These are phyloP conservation scores for Blastocladiella emersonii DNA, from an alignment of 371 early-diverging fungal genomes.

Conservation along the genomic window DNA sequence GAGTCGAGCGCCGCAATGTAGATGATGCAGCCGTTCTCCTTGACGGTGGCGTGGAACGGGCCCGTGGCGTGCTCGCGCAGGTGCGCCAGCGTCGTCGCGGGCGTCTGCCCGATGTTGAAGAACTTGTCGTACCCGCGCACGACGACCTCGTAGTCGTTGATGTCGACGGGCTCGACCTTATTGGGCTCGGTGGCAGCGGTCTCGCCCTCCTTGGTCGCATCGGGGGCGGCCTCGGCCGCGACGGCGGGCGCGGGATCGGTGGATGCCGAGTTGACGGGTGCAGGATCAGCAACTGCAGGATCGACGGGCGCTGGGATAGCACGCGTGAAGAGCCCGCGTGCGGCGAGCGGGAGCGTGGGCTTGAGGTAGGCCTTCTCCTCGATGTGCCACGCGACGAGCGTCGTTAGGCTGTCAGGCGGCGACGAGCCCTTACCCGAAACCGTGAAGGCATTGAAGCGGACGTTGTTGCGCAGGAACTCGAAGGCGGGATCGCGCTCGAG, in stretches of 20 bases:
- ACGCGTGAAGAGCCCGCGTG: conserved; percentile 74
- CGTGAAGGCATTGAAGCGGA: background rate
- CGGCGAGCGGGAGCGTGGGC: conserved; percentile 44
- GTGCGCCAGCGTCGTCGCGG: conserved; percentile 25
- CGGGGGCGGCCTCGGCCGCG: too few relatives aligned
- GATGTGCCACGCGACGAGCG: background rate
- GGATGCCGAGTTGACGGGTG: too few relatives aligned
- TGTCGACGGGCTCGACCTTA: conserved; percentile 7
- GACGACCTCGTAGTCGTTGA: conserved; percentile 31
- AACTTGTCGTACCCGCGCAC: conserved; percentile 92
- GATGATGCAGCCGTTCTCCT: conserved; percentile 94
- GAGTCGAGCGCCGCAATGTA: conserved; percentile 54
- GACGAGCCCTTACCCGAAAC: too few relatives aligned
- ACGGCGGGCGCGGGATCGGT: too few relatives aligned
- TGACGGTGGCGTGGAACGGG: conserved; percentile 81
- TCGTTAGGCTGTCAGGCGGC: background rate
- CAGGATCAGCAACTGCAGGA: too few relatives aligned
- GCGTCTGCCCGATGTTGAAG: conserved; percentile 61
- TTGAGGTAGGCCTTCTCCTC: background rate
- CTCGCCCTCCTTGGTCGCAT: too few relatives aligned
- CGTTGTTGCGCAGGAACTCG: too few relatives aligned
- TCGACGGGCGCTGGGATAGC: too few relatives aligned
- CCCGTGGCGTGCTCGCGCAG: conserved; percentile 19
- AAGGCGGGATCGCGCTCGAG: too few relatives aligned
- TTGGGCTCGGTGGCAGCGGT: background rate